These are phyloP conservation scores for Cyclotella sp. DNA, from an alignment of 108 stramenopile genomes.

Conservation along the genomic window DNA sequence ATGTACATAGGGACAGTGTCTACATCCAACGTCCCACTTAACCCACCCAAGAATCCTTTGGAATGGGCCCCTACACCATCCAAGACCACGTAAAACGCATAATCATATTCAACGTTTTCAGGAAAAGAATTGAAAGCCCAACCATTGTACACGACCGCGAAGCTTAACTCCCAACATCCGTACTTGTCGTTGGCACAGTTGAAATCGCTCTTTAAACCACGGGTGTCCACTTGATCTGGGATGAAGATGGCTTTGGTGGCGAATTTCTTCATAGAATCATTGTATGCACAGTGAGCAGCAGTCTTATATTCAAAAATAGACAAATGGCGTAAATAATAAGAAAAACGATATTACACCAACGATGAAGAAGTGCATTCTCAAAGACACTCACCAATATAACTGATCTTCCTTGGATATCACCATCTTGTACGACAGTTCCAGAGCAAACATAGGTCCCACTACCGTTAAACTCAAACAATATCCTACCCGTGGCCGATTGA, in stretches of 20 bases:
- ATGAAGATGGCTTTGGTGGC: constrained; percentile 37
- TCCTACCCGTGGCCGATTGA: constrained; percentile 33
- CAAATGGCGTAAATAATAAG: background rate
- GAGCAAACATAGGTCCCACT: constrained; percentile 40
- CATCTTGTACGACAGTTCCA: constrained; percentile 42
- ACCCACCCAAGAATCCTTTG: constrained; percentile 18
- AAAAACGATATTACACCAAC: background rate
- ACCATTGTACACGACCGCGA: constrained; percentile 21
- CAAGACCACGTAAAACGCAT: constrained; percentile 28
- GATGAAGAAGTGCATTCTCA: background rate
- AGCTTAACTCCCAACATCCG: constrained; percentile 39
- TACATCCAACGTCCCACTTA: constrained; percentile 23
- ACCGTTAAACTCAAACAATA: constrained; percentile 41
- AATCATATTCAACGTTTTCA: constrained; percentile 30
- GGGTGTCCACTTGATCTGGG: constrained; percentile 21
- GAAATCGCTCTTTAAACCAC: constrained; percentile 16
- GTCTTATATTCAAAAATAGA: background rate
- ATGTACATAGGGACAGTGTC: constrained; percentile 15
- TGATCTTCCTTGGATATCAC: constrained; percentile 32
- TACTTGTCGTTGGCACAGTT: constrained; percentile 28
- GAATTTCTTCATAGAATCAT: constrained; percentile 42
- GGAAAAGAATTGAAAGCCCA: constrained; percentile 31
- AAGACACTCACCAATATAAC: constrained; percentile 23
- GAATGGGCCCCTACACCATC: constrained; percentile 15
- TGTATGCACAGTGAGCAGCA: constrained; percentile 53